Evolutionary conservation across 345 rosid species (phyloP).

Genomic region (Melaleuca alternifolia): DNA sequence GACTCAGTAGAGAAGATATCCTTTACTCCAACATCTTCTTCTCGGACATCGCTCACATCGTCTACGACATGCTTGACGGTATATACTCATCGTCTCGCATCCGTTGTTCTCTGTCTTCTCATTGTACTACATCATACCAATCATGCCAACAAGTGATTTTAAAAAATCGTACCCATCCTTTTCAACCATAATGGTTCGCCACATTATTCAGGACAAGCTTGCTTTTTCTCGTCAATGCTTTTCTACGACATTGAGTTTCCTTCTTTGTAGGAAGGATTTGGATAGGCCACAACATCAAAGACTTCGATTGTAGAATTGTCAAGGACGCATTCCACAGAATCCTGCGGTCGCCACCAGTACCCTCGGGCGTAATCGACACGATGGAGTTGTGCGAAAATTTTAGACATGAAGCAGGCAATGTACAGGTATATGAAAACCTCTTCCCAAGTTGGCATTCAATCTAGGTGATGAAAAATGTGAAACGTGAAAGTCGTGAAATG

Average conservation of each 20-base stretch:
- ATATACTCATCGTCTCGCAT: neutral
- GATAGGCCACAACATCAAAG: neutral
- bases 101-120: too few species aligned
- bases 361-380: neutral
- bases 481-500: neutral
- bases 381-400: neutral
- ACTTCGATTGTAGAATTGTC: neutral
- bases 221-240: neutral
- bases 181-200: too few species aligned
- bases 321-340: neutral
- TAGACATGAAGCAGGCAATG: neutral
- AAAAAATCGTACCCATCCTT: too few species aligned
- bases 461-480: neutral
- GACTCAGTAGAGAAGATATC: neutral
- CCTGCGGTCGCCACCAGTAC: neutral
- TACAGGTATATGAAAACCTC: neutral
- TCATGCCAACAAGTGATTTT: too few species aligned
- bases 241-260: too few species aligned
- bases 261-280: neutral
- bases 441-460: neutral
- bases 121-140: too few species aligned
- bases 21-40: neutral
- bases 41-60: neutral
- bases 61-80: neutral
- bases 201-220: neutral